These are phyloP conservation scores for Rhododendron griersonianum DNA, from an alignment of 148 eudicot species.

Conservation along the genomic window DNA sequence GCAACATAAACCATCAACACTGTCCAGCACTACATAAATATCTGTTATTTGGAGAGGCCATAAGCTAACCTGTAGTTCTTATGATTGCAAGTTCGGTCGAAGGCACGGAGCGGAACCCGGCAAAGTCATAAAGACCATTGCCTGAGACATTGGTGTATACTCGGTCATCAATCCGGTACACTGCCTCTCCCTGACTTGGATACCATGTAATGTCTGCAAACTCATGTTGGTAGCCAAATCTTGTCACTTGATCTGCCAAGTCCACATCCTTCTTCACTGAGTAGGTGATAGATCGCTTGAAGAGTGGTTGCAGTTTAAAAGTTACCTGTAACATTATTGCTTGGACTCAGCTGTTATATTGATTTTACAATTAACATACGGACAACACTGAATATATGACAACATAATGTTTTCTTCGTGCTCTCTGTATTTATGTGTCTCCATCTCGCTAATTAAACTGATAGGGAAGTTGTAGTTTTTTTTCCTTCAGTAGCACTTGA, in stretches of 20 bases:
- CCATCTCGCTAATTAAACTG: no score
- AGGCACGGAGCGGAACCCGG: conserved; percentile 44
- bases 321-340: conserved; percentile 44
- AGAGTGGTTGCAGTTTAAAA: conserved; percentile 46
- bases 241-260: conserved; percentile 41
- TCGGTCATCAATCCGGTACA: conserved; percentile 55
- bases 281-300: conserved; percentile 52
- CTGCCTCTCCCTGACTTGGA: conserved; percentile 48
- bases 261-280: conserved; percentile 11
- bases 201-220: conserved; percentile 64
- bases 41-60: background rate
- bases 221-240: conserved; percentile 52
- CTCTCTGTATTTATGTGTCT: no score
- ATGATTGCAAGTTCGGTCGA: conserved; percentile 26
- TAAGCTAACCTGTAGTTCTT: conserved; percentile 35
- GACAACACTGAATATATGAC: no score
- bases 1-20: background rate
- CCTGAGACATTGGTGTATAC: conserved; percentile 33
- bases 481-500: no score
- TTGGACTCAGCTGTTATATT: background rate
- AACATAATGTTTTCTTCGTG: no score
- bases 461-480: no score
- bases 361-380: background rate
- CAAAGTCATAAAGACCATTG: conserved; percentile 38
- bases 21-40: background rate